Evolutionary conservation across 495 filamentous ascomycete genomes (phyloP), one percentile per base, ranked within the genome.

Genomic region (Tuber brumale): DNA sequence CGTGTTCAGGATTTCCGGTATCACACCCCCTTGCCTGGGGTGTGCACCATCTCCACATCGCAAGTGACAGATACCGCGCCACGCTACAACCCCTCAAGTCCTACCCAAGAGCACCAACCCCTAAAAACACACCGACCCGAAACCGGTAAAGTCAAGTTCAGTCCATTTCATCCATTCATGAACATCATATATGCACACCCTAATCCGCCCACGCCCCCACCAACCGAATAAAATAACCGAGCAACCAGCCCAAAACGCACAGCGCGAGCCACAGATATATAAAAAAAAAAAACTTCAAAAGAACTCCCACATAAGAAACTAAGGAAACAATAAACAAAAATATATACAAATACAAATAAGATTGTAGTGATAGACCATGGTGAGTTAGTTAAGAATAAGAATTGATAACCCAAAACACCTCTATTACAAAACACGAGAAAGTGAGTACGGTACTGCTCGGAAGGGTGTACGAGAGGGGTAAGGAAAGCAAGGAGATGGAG

Each of bases 341-440:
- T 73, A 27, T 73, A 27, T 78, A 69, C 61, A 42, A 43, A 35
- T 72, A 61, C 72, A 78, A 69, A 57, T 27, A 70, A n/a, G 70
- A 72, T 76, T 75, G 72, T 79, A 75, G 70, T 69, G 45, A 45
- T 70, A n/a, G 44, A 31, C 72, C 41, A 70, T 61, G 44, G 23
- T 31, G 66, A 75, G 71, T 72, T 70, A 70, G 66, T 43, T 27
- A 39, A 69, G 19, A 27, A 27, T 75, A 37, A 44, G 39, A n/a
- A 66, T 76, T 41, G 72, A 61, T 16, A 57, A 75, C 48, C 45
- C 71, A 69, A 44, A 35, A 23, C 75, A 46, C 39, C 45, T 46
- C 69, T 70, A 73, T 42, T 66, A 71, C 23, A 46, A 70, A 70
- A 74, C 70, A 69, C 79, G 75, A 69, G 73, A 79, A 76, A 79